Evolutionary conservation across 129 eudicot genomes (phyloP), one percentile per base, ranked within the genome.

Genomic region (Pittosporum tobira): DNA sequence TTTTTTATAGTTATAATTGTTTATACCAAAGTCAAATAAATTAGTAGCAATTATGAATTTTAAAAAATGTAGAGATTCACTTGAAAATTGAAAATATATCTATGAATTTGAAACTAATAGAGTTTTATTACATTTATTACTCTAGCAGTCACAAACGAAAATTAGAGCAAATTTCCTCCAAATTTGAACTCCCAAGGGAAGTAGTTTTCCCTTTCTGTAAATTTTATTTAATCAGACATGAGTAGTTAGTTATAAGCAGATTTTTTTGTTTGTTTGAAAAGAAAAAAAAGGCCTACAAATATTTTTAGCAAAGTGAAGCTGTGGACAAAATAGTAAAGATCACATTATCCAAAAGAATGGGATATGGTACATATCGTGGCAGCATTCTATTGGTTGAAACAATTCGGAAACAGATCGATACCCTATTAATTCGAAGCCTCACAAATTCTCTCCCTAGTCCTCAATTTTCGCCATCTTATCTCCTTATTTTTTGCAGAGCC

Each of bases 341-440:
- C 50, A 72, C 71, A 82, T 83, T 68, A 87, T 77, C 93, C 84
- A 66, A 44, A 70, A 31, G 59, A 77, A 69, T 44, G 67, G 62
- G 88, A 87, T 83, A 79, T 68, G 77, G 73, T 76, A 49, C 16
- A 40, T 83, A 83, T 5, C n/a, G 67, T 87, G 93, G 79, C 88
- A 77, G 1, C 14, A 28, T 65, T 30, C 43, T 21, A 87, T 26
- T 83, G 93, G 96, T 26, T 51, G 48, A 13, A 45, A 30, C 51
- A 69, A 76, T 59, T 65, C 53, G 53, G 57, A 22, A 51, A 52
- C 88, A 66, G 64, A 36, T 26, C 63, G 69, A 79, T 79, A 65
- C 72, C 77, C 67, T 53, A 57, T 58, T 59, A 69, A 69, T 63
- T 84, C 68, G 67, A 72, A 73, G 65, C 73, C 80, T 66, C 68